These are phyloP conservation scores for Quercus lobata DNA, from an alignment of 331 rosid genomes.

Conservation along the genomic window DNA sequence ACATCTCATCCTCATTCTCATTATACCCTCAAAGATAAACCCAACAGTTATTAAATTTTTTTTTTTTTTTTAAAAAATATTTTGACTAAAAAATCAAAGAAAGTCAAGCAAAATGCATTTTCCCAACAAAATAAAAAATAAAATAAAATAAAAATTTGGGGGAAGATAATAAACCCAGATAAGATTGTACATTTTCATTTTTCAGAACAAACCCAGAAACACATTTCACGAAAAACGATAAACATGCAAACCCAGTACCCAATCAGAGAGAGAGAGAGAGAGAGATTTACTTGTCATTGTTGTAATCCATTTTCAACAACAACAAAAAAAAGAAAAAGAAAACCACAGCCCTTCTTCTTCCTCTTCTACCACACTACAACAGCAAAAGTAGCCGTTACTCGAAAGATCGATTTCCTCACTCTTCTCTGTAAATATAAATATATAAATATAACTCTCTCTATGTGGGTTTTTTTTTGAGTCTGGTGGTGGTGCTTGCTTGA, in stretches of 20 bases:
- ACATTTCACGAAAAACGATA: neutral
- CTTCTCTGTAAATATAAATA: neutral
- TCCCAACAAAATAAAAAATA: neutral
- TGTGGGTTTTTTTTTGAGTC: too few relatives aligned
- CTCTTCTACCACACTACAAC: neutral
- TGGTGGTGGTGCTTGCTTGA: slow-evolving; percentile 21
- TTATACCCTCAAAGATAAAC: slow-evolving; percentile 21
- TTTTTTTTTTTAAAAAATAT: neutral
- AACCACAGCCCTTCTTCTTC: slow-evolving; percentile 10
- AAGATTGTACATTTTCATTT: slow-evolving; percentile 13
- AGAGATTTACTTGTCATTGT: slow-evolving; percentile 51
- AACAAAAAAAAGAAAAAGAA: slow-evolving; percentile 16
- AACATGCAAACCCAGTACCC: neutral
- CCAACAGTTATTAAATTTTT: neutral
- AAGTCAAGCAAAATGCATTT: slow-evolving; percentile 1
- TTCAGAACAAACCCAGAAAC: slow-evolving; percentile 19
- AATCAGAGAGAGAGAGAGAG: slow-evolving; percentile 21
- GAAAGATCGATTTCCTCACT: slow-evolving; percentile 28
- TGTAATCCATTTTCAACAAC: slow-evolving; percentile 47
- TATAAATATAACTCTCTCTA: neutral
- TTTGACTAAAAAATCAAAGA: neutral
- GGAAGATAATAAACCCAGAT: neutral
- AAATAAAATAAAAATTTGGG: neutral
- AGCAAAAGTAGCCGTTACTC: slow-evolving; percentile 49
- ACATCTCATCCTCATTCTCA: slow-evolving; percentile 19